Evolutionary conservation across 495 filamentous ascomycete genomes (phyloP), one percentile per base, ranked within the genome.

Genomic region (Hypoxylon lienhwacheense): DNA sequence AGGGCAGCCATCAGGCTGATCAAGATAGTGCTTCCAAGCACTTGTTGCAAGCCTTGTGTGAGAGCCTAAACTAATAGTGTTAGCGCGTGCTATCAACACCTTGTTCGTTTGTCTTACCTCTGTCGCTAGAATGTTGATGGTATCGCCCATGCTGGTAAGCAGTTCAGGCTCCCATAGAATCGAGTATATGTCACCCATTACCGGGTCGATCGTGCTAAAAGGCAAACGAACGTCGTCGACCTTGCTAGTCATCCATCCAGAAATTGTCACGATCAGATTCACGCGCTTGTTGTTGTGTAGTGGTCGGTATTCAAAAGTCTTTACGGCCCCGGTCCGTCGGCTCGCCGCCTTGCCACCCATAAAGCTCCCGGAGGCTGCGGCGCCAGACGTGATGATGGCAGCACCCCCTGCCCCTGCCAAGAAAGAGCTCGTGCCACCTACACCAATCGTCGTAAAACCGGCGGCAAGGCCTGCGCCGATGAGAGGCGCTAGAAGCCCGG

Each of bases 111-210:
- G 6, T 40, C 79, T 73, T 73, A 95, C 90, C 83, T 99, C 93
- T 31, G 95, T 97, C 46, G 95, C 93, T 36, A 99, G 77, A 68
- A 99, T 97, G 59, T 96, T 96, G 60, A 99, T 97, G 16, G 93
- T 99, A 46, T 90, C 86, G 77, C 93, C 93, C 88, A 96, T 97
- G 65, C 87, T 93, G 36, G 81, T 86, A 56, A 99, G 79, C 91
- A 99, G 95, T 59, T 99, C 93, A 3, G 93, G 95, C 69, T 99
- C 93, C 95, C 95, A 99, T 44, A 92, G 76, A 6, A 99, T 85
- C 0, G 95, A 97, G 71, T 97, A 99, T 15, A 99, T 81, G 73
- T 99, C 93, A 24, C 93, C 93, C 93, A 99, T 97, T 51, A 97
- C 82, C 0, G 93, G 91, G 69, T 97, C 91, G 2, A 99, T 85